Base-by-base conservation (phyloP, 805 yeast species). In the Vanderwaltozyma yarrowii region DNA sequence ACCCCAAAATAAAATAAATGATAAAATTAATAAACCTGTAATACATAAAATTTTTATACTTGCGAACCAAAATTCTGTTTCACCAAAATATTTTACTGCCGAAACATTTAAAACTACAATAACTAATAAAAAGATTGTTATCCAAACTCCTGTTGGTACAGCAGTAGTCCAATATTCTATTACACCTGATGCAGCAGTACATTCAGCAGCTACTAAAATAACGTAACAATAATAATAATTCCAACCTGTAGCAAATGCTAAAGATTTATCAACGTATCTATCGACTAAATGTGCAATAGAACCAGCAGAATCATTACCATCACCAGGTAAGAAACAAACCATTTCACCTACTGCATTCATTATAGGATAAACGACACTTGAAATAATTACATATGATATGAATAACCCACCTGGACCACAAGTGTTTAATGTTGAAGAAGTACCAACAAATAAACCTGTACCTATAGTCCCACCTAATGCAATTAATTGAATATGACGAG, bases 401-500 rank as follows among this genome's bases (percentile, higher is more conserved):
- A 83, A 66, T 27, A 76, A 46, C 21, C 73, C 74, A 1, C 80
- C 83, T n/a, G 92, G 89, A 20, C 92, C 92, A 55, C 85, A 82
- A 24, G 69, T 64, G 15, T 69, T 47, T 36, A 82, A 60, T 2
- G 83, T 71, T 14, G 69, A 59, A 42, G 84, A 83, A 2, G 86
- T 72, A 52, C 86, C 85, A 24, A 85, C 80, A 44, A 85, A 76
- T 36, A 85, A 66, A 52, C 92, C 94, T 8, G 89, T 79, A 49
- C 94, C 95, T 47, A 84, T 82, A 42, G 81, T 72, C 31, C 89
- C 88, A 47, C 89, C 92, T 44, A 83, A 67, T 36, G 92, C 87
- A 64, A 83, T 82, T 75, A 83, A 70, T 47, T 81, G 84, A 46
- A 84, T 65, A 55, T 84, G 92, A 54, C 89, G 69, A 31, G 74